Percentiles rank a stretch among this genome's conserved stretches.
Conservation (phyloP, 768 basidiomycete species). For the Naematelia aurantialba region DNA sequence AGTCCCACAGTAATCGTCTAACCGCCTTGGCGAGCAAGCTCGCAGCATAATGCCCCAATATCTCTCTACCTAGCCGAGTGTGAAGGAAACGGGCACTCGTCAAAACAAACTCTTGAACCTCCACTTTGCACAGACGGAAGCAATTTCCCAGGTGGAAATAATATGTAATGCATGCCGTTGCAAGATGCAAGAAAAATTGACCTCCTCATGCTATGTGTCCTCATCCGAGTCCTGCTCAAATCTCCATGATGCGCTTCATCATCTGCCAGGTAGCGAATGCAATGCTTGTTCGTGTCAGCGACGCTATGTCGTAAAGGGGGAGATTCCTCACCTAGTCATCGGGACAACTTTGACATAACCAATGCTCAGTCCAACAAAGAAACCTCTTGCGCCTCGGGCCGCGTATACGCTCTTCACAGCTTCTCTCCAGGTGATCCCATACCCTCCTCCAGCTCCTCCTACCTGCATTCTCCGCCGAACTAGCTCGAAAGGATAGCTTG, state of each 20-base stretch:
- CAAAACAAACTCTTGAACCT: no score
- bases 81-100: no score
- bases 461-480: conserved; percentile 91
- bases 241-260: conserved; percentile 59
- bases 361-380: conserved; percentile 84
- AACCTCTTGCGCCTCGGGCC: conserved; percentile 73
- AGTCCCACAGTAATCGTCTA: background rate
- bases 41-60: background rate
- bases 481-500: conserved; percentile 92
- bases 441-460: conserved; percentile 65
- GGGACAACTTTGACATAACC: conserved; percentile 93
- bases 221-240: no score
- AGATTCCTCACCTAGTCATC: conserved; percentile 62
- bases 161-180: background rate
- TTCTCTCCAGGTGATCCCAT: conserved; percentile 75
- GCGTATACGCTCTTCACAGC: conserved; percentile 66
- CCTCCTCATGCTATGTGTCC: background rate
- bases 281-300: conserved; percentile 56
- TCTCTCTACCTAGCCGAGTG: background rate
- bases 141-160: background rate
- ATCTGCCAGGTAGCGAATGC: conserved; percentile 88
- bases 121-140: background rate
- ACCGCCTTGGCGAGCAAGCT: background rate
- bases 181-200: background rate
- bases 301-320: background rate